Evolutionary conservation across 2,329 filamentous ascomycete genomes (phyloP).

Genomic region (Juglanconis sp.): DNA sequence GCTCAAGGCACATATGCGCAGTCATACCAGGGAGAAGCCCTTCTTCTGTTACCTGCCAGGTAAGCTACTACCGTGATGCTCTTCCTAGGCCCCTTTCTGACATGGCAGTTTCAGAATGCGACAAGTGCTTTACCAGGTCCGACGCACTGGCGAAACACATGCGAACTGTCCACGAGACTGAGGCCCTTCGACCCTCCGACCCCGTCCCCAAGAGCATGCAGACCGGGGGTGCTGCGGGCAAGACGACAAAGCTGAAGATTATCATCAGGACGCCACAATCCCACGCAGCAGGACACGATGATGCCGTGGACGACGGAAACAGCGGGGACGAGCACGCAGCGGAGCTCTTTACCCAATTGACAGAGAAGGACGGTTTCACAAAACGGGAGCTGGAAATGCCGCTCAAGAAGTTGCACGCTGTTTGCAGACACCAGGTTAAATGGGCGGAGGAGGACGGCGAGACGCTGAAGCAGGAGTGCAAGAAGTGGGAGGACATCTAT

Average conservation of each 20-base stretch:
- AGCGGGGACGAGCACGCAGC: slow-evolving; percentile 53
- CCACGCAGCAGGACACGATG: slow-evolving; percentile 55
- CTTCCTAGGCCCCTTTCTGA: background rate
- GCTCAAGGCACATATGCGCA: slow-evolving; percentile 93
- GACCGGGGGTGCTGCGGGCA: slow-evolving; percentile 37
- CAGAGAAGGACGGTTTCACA: slow-evolving; percentile 61
- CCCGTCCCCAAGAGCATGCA: slow-evolving; percentile 70
- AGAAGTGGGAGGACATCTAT: slow-evolving; percentile 62
- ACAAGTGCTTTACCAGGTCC: slow-evolving; percentile 91
- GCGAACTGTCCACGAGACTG: slow-evolving; percentile 97
- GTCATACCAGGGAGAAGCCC: slow-evolving; percentile 95
- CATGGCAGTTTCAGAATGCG: slow-evolving; percentile 72
- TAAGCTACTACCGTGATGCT: slow-evolving; percentile 38
- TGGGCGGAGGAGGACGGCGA: slow-evolving; percentile 70
- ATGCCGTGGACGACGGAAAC: slow-evolving; percentile 43
- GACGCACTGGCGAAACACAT: slow-evolving; percentile 97
- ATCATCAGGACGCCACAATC: slow-evolving; percentile 61
- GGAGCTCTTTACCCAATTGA: slow-evolving; percentile 55
- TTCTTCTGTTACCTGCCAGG: slow-evolving; percentile 95
- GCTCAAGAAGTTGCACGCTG: slow-evolving; percentile 58
- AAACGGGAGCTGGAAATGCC: slow-evolving; percentile 60
- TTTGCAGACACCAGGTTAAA: slow-evolving; percentile 68
- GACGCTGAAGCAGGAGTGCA: slow-evolving; percentile 60
- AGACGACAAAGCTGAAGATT: slow-evolving; percentile 57
- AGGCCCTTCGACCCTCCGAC: slow-evolving; percentile 79